Evolutionary conservation across 2,329 filamentous ascomycete species (phyloP).

Genomic region (Fonsecaea erecta): DNA sequence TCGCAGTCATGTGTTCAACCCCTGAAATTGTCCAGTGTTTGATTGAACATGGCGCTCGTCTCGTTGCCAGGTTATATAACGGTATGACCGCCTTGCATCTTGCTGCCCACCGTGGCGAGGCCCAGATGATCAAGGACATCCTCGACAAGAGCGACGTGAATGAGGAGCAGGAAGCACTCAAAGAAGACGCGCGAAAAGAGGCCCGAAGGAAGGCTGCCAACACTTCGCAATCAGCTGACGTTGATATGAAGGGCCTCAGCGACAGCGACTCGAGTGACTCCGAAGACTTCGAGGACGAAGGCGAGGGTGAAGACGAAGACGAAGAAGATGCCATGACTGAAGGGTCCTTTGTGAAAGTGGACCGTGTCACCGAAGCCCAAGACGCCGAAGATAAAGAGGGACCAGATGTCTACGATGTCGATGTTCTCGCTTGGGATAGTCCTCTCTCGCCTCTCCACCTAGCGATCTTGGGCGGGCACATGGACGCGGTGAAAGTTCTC

Average conservation of each 20-base stretch:
- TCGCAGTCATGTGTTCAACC: slow-evolving; percentile 72
- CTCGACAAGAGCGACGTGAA: slow-evolving; percentile 76
- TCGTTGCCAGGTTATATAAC: slow-evolving; percentile 76
- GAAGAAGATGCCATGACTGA: slow-evolving; percentile 58
- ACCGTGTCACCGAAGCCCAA: slow-evolving; percentile 44
- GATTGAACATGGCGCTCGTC: slow-evolving; percentile 71
- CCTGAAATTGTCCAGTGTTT: slow-evolving; percentile 72
- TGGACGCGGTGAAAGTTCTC: slow-evolving; percentile 69
- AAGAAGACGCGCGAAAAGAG: slow-evolving; percentile 37
- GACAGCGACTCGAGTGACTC: slow-evolving; percentile 42
- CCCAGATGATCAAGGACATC: slow-evolving; percentile 71
- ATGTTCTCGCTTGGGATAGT: slow-evolving; percentile 79
- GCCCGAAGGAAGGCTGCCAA: slow-evolving; percentile 30
- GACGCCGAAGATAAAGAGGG: slow-evolving; percentile 64
- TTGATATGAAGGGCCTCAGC: slow-evolving; percentile 33
- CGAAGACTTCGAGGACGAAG: slow-evolving; percentile 44
- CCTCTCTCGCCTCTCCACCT: slow-evolving; percentile 76
- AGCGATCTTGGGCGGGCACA: slow-evolving; percentile 74
- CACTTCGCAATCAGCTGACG: slow-evolving; percentile 19
- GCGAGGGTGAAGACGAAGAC: slow-evolving; percentile 49
- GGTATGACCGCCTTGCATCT: slow-evolving; percentile 83
- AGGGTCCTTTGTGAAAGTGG: slow-evolving; percentile 75
- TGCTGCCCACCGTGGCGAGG: slow-evolving; percentile 71
- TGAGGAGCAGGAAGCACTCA: slow-evolving; percentile 64
- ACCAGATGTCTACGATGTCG: slow-evolving; percentile 79